Base-by-base conservation (phyloP, 2,329 filamentous ascomycete genomes). In the Phialemonium atrogriseum region DNA sequence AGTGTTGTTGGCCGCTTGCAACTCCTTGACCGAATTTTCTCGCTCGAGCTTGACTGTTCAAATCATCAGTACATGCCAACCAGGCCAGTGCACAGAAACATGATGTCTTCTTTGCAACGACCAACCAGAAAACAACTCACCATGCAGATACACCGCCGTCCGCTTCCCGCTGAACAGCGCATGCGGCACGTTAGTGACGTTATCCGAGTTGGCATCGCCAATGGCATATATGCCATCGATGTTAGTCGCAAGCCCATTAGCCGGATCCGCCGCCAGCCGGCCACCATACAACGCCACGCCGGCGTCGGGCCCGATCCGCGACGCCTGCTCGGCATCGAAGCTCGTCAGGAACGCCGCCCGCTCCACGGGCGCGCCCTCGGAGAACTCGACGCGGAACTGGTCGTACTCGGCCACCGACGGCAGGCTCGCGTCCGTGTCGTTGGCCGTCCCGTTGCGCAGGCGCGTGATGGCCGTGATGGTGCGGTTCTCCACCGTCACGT, bases 141-240 rank as follows among this genome's bases (percentile, higher is more conserved):
- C 61, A 40, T 79, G 74, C 5, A 74, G 36, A 29, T 54, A 73
- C 1, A 79, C 72, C 5, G 69, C 73, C 0, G 72, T 58, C 18
- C 63, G 51, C 60, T 79, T 79, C 3, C 73, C 74, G 10, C 57
- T 68, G 44, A 59, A 78, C 44, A 79, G 62, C 0, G 75, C 74
- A 39, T 77, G 73, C 0, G 72, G 72, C 1, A 78, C 65, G 39
- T 78, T 79, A 4, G 72, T 77, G 7, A 60, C 56, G n/a, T 67
- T 66, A 32, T 77, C 73, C 19, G 63, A 65, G 50, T 78, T 79
- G 10, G 66, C 66, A 39, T 79, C 74, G 0, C 75, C 74, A 13
- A 78, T 50, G 5, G 69, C 73, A 42, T 68, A 78, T 1, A 77
- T 63, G 2, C 72, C 71, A 0, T 54, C 45, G 4, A 74, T 44